Evolutionary conservation across 1,284 basidiomycete genomes (phyloP), one percentile per base, ranked within the genome.

Genomic region (Pseudozyma tsukubaensis): DNA sequence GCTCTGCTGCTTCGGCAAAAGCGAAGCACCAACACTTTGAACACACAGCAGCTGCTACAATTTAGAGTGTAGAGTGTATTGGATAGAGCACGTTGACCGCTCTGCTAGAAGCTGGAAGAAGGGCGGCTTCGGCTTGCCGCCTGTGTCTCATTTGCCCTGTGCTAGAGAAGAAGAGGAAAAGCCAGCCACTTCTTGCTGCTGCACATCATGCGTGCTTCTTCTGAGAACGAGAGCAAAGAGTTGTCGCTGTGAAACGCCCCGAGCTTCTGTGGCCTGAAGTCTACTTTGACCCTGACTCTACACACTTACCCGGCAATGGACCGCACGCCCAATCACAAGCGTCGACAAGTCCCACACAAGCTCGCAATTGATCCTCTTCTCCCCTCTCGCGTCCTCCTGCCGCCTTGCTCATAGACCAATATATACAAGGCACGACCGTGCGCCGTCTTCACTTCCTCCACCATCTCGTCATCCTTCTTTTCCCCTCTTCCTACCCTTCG

Each of bases 361-460:
- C 24, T 29, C 24, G 24, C 24, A 54, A 37, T 44, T 44, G 24
- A 24, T 29, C 21, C 21, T 43, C 42, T 21, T 19, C 8, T 43
- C 29, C 19, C 16, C 59, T 13, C 37, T 29, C 34, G 14, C 50
- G 50, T 54, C 36, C n/a, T 32, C 37, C 57, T n/a, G 50, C 48
- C 37, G 40, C 34, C 37, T 29, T 21, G 32, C 37, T 24, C 61
- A 34, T 32, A 14, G 47, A 47, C 52, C 58, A 57, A 57, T 69
- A 55, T 53, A 61, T 47, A 59, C 62, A 57, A 29, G 29, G 11
- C 6, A 6, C 24, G 11, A 5, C 12, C 48, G 4, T 34, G 19
- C 49, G 45, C 45, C 50, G 24, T 29, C 40, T 40, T 21, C 10
- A 24, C n/a, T 59, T 13, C 40, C 29, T 24, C 12, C 44, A 29